phyloP scores from a whole-genome alignment of 2,329 filamentous ascomycete species.

The Zasmidium cellare region DNA sequence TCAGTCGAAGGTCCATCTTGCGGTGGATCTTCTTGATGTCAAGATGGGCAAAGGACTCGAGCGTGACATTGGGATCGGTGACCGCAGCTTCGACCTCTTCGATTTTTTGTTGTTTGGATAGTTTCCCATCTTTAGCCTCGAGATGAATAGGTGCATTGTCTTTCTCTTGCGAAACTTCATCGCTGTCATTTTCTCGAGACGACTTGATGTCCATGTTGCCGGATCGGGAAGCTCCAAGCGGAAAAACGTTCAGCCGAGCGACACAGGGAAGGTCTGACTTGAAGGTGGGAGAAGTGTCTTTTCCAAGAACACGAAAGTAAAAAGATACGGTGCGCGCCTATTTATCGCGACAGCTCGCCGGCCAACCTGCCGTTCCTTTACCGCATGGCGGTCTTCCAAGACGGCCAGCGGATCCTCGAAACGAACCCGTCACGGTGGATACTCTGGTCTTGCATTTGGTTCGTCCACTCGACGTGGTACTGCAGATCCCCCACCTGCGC shows the following conservation, averaged over 20 bases:
- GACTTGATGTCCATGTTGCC: not conserved
- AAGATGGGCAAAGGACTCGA: conserved; percentile 6
- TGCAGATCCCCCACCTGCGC: conserved; percentile 1
- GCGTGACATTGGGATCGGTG: not conserved
- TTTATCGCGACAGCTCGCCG: not conserved
- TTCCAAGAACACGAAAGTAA: no score
- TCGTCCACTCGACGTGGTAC: not conserved
- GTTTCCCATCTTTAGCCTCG: not conserved
- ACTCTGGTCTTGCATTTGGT: not conserved
- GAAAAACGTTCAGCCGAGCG: not conserved
- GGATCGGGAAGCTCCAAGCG: not conserved
- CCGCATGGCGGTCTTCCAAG: not conserved
- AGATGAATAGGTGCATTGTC: not conserved
- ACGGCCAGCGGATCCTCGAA: not conserved
- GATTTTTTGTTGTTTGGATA: not conserved
- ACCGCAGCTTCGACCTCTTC: not conserved
- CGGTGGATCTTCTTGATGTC: conserved; percentile 7
- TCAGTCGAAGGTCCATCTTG: conserved; percentile 22
- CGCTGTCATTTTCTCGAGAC: not conserved
- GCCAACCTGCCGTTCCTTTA: not conserved
- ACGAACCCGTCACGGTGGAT: not conserved
- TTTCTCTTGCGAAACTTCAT: not conserved
- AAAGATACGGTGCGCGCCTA: not conserved
- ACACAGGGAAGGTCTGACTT: no score
- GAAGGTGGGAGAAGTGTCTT: no score